Base-by-base conservation (phyloP, 345 rosid species). In the Alliaria petiolata region DNA sequence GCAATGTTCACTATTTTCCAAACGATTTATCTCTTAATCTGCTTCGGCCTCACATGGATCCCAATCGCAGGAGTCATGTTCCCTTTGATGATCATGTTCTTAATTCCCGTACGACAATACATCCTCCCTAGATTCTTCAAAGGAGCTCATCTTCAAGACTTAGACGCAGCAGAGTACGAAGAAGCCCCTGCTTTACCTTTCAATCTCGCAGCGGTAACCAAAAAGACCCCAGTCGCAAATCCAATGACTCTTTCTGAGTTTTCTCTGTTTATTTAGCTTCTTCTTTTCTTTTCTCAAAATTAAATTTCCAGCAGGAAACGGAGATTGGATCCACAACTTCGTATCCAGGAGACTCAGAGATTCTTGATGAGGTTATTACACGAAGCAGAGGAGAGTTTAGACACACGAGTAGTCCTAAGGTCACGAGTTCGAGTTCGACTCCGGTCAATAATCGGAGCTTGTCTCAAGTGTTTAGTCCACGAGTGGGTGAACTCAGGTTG, bases 11-110 rank as follows among this genome's bases (percentile, higher is more conserved):
- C 99, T 1, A 43, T 88, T 7, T 95, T 95, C 71, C 99, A 95
- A 78, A 84, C 96, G 28, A 17, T 2, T 52, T 95, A 95, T 74
- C 77, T 95, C 79, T 85, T 89, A 3, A 56, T 81, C 38, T 95
- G 99, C 73, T 95, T 91, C 66, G 99, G 99, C 12, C 80, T 95
- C 26, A 95, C 99, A 13, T 95, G 98, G 99, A 63, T 95, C 19
- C 99, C 99, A 3, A 80, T 91, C 3, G 99, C 99, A 4, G 99
- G 99, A 14, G 85, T 91, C 34, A 86, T 95, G 85, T 95, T 95
- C 70, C 99, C 99, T 13, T 40, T 95, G 60, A 72, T 91, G 87
- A 91, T 95, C 87, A 91, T 95, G 98, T 91, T 95, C 68, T 76
- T 95, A 26, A 86, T 95, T 55, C 98, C 99, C 0, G 90, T 85